These are phyloP conservation scores for Hanseniaspora lachancei DNA, from an alignment of 805 yeast species.

Conservation along the genomic window DNA sequence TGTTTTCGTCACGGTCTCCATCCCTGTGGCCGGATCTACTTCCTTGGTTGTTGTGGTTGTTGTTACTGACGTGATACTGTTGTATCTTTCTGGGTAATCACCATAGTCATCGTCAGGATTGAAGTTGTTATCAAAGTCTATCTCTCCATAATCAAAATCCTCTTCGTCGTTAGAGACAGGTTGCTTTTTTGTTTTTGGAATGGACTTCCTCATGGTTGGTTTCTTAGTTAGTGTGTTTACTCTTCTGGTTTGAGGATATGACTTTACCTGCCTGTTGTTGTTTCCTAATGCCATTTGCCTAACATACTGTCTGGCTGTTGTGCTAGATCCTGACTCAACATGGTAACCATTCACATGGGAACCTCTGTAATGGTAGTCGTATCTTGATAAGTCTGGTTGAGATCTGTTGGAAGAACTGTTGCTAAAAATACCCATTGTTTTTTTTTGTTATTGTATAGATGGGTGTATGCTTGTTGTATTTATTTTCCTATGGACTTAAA, in stretches of 20 bases:
- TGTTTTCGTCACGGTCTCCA: constrained; percentile 1
- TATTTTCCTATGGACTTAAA: background rate
- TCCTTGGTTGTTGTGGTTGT: constrained; percentile 7
- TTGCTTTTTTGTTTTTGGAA: background rate
- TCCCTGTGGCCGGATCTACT: background rate
- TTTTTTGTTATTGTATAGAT: background rate
- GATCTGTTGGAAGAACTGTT: background rate
- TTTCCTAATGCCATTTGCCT: background rate
- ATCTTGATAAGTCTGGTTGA: constrained; percentile 12
- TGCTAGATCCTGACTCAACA: background rate
- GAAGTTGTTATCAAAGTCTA: constrained; percentile 1
- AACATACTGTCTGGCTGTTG: constrained; percentile 8
- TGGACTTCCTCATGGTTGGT: background rate
- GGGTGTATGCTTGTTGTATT: background rate
- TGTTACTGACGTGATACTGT: constrained; percentile 4
- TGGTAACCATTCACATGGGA: constrained; percentile 11
- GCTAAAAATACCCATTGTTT: constrained; percentile 6
- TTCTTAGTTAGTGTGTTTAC: background rate
- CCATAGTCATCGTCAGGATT: background rate
- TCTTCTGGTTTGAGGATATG: constrained; percentile 5
- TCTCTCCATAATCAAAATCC: background rate
- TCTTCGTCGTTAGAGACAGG: background rate
- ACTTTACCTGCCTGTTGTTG: background rate
- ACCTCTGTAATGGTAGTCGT: constrained; percentile 13
- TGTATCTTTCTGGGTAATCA: background rate